Percentiles rank a stretch among this genome's conserved stretches.
phyloP scores from a whole-genome alignment of 2,329 filamentous ascomycete species.

The Hypoxylon sp. region DNA sequence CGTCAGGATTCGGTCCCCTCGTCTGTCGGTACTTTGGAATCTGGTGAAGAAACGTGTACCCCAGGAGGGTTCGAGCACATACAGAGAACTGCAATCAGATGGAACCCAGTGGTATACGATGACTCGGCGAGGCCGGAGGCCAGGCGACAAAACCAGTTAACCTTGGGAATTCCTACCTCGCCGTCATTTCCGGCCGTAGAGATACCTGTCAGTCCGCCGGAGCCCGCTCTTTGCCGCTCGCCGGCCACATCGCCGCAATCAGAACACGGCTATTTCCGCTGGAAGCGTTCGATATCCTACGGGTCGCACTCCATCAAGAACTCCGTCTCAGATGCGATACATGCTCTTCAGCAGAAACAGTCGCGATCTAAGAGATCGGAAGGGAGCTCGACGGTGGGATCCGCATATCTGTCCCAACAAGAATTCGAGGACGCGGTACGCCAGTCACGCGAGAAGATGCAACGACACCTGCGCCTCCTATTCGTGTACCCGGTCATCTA shows the following conservation, averaged over 20 bases:
- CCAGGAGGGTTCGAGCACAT: constrained; percentile 16
- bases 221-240: constrained; percentile 15
- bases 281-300: constrained; percentile 24
- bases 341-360: constrained; percentile 27
- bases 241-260: constrained; percentile 15
- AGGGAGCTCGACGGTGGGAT: constrained; percentile 17
- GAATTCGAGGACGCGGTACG: constrained; percentile 51
- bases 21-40: constrained; percentile 45
- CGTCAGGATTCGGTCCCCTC: constrained; percentile 46
- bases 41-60: constrained; percentile 32
- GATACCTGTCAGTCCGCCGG: constrained; percentile 22
- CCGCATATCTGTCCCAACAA: constrained; percentile 41
- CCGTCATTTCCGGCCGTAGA: constrained; percentile 11
- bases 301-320: constrained; percentile 22
- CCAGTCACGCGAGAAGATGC: constrained; percentile 65
- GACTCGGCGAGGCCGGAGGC: constrained; percentile 20
- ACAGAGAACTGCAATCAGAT: constrained; percentile 39
- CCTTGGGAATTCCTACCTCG: constrained; percentile 26
- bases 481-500: constrained; percentile 84
- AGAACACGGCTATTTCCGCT: constrained; percentile 8
- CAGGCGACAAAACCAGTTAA: constrained; percentile 14
- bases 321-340: constrained; percentile 36
- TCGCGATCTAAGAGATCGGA: background rate
- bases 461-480: constrained; percentile 75
- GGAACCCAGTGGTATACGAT: constrained; percentile 45